Percentiles rank a stretch among this genome's conserved stretches.
These are phyloP conservation scores for Fusarium nisikadoi DNA, from an alignment of 2,329 filamentous ascomycete genomes.

Conservation along the genomic window DNA sequence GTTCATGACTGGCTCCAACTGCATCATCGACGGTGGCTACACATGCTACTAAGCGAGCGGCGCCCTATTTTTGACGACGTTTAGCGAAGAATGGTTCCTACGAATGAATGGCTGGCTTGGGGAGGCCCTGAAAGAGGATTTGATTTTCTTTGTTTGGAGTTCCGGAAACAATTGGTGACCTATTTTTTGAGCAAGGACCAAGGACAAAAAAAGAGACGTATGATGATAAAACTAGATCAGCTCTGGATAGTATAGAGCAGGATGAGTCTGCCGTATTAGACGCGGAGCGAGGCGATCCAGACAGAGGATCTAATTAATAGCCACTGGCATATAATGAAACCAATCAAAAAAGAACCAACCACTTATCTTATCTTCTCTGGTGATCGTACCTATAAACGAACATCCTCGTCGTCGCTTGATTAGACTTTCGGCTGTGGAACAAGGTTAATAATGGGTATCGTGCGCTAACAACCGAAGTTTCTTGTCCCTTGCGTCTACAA, in stretches of 20 bases:
- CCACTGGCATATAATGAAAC: slow-evolving; percentile 14
- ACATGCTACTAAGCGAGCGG: slow-evolving; percentile 63
- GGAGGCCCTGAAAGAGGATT: background rate
- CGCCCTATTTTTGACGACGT: background rate
- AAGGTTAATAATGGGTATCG: background rate
- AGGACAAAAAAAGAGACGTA: slow-evolving; percentile 20
- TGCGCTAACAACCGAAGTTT: slow-evolving; percentile 6
- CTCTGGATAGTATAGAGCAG: slow-evolving; percentile 35
- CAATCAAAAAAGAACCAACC: background rate
- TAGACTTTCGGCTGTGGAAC: slow-evolving; percentile 10
- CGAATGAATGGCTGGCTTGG: background rate
- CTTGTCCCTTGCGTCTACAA: background rate
- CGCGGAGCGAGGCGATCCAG: slow-evolving; percentile 15
- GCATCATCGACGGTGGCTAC: slow-evolving; percentile 77
- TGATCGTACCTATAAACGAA: background rate
- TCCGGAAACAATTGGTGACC: slow-evolving; percentile 23
- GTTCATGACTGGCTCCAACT: slow-evolving; percentile 83
- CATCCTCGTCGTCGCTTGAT: background rate
- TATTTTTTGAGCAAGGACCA: slow-evolving; percentile 2
- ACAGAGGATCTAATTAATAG: slow-evolving; percentile 31
- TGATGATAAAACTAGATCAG: slow-evolving; percentile 33
- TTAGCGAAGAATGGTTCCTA: slow-evolving; percentile 1
- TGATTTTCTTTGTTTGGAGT: slow-evolving; percentile 38
- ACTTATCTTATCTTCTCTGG: background rate
- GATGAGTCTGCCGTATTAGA: slow-evolving; percentile 20